A percentile compares a stretch with the other conserved stretches of the same genome.
phyloP scores from a whole-genome alignment of 2,329 filamentous ascomycete species.

The Apiospora aurea region DNA sequence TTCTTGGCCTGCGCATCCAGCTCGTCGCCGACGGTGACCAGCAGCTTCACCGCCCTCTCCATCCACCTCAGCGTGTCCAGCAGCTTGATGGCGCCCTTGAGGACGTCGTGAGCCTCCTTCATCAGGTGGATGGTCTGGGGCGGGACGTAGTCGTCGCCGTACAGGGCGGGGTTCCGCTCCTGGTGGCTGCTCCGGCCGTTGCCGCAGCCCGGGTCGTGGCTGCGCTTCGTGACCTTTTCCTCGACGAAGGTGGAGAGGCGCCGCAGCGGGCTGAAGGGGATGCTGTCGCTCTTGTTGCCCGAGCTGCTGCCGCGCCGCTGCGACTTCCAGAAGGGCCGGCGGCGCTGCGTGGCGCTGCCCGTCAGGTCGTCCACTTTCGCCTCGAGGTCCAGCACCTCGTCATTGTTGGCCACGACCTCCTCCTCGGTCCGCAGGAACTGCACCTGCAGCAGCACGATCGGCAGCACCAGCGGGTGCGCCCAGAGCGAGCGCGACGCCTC shows the following conservation, averaged over 20 bases:
- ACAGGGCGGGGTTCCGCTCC: slow-evolving; percentile 25
- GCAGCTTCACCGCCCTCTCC: slow-evolving; percentile 52
- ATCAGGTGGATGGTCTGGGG: slow-evolving; percentile 55
- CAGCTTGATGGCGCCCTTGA: slow-evolving; percentile 53
- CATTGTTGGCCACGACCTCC: slow-evolving; percentile 51
- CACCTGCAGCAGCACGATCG: slow-evolving; percentile 55
- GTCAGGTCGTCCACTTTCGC: slow-evolving; percentile 52
- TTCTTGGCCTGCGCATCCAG: slow-evolving; percentile 43
- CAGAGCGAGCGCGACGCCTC: slow-evolving; percentile 53
- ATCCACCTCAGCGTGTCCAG: slow-evolving; percentile 56
- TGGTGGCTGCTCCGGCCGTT: slow-evolving; percentile 5
- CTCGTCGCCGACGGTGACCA: slow-evolving; percentile 53
- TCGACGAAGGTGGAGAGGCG: slow-evolving; percentile 38
- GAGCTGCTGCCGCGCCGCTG: slow-evolving; percentile 25
- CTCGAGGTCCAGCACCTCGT: slow-evolving; percentile 50
- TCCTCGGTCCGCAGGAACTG: slow-evolving; percentile 54
- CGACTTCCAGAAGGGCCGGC: slow-evolving; percentile 33
- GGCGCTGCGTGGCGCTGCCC: slow-evolving; percentile 38
- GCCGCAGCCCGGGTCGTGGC: background rate
- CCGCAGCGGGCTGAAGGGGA: slow-evolving; percentile 36
- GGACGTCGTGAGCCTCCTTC: slow-evolving; percentile 55
- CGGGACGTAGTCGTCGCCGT: slow-evolving; percentile 44
- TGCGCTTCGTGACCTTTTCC: slow-evolving; percentile 33
- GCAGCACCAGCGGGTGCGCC: slow-evolving; percentile 54
- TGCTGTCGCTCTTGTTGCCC: slow-evolving; percentile 11